phyloP scores from a whole-genome alignment of 495 filamentous ascomycete species.

The Lindgomyces ingoldianus region DNA sequence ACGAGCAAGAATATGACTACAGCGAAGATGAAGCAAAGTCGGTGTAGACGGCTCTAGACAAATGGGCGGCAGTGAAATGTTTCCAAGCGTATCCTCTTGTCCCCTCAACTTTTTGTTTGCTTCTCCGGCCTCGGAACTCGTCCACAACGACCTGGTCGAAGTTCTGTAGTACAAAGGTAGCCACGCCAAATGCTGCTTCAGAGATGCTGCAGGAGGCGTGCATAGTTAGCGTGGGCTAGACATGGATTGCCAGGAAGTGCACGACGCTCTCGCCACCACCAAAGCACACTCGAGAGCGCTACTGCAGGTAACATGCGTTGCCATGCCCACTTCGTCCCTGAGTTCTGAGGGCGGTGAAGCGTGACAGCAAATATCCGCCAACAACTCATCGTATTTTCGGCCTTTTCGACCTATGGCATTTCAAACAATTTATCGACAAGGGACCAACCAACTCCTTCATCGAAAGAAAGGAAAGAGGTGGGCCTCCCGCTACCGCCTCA shows the following conservation, averaged over 20 bases:
- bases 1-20: constrained; percentile 22
- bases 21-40: constrained; percentile 39
- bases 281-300: constrained; percentile 26
- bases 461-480: constrained; percentile 5
- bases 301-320: constrained; percentile 25
- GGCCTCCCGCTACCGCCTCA: constrained; percentile 1
- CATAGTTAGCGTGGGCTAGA: constrained; percentile 4
- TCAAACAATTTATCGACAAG: background rate
- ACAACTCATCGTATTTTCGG: constrained; percentile 26
- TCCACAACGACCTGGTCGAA: background rate
- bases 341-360: constrained; percentile 28
- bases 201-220: constrained; percentile 15
- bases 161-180: background rate
- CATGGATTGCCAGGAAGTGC: background rate
- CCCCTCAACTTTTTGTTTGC: background rate
- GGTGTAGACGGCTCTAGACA: constrained; percentile 27
- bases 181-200: background rate
- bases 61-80: constrained; percentile 16
- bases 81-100: background rate
- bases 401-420: constrained; percentile 18
- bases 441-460: background rate
- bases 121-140: constrained; percentile 11
- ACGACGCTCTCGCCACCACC: constrained; percentile 23
- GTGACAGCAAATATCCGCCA: constrained; percentile 15
- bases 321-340: constrained; percentile 12